Evolutionary conservation across 805 yeast genomes (phyloP), one percentile per base, ranked within the genome.

Genomic region (Zygosaccharomyces bisporus): DNA sequence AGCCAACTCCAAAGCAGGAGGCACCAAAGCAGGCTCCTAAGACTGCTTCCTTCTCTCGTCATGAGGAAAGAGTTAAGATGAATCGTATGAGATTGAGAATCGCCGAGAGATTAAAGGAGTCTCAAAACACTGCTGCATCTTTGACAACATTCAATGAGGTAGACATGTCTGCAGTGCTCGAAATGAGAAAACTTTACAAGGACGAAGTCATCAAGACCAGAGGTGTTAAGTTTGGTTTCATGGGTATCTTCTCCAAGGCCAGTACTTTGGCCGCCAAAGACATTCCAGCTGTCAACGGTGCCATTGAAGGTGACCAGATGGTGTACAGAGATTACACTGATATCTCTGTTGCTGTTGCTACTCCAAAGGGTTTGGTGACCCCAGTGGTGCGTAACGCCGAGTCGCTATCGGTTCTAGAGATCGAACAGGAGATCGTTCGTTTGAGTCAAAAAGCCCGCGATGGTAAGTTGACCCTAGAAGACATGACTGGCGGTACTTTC

Each of bases 401-500:
- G 74, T 83, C 95, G 21, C 72, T 86, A 56, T 78, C 88, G 37
- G 86, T 93, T 38, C 73, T 93, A 60, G 97, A 86, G 53, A 83
- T 93, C 54, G 99, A 93, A 73, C 70, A 81, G 59, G 96, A 87
- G 70, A 91, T 93, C 55, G 66, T 80, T 45, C 70, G 72, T 57
- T 76, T 93, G 61, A 93, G 97, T 71, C 74, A 73, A 64, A 91
- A 88, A 74, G 99, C 99, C 52, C 86, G 98, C 71, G 98, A 91
- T 67, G 93, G 93, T 63, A 90, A 93, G 74, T 79, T 93, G 64
- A 87, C 97, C 44, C 72, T 93, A 54, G 99, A 93, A 76, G 99
- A 93, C 70, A 91, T 93, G 98, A 79, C 96, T 50, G 99, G 99
- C 69, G 99, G 99, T 70, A 90, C 98, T 49, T 90, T 93, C 77